Percentiles rank a stretch among this genome's conserved stretches.
phyloP scores from a whole-genome alignment of 257 asterid genomes.

The Petunia secreta region DNA sequence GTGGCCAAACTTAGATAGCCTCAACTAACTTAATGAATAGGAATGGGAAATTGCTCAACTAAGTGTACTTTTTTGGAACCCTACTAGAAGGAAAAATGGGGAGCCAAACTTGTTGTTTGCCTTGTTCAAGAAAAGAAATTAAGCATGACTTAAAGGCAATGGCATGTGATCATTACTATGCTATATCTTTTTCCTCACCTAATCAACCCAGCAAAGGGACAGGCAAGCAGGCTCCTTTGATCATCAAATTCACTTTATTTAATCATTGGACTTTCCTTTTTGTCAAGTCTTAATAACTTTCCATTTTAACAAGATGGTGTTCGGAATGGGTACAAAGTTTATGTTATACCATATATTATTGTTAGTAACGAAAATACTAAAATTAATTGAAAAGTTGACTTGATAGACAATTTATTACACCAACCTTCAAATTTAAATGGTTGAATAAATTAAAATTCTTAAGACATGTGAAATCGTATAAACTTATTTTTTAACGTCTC shows the following conservation, averaged over 20 bases:
- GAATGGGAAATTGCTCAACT: not conserved
- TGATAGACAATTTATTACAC: not conserved
- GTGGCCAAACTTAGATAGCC: conserved; percentile 26
- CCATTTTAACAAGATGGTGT: not conserved
- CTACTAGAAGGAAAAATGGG: not conserved
- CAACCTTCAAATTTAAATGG: not conserved
- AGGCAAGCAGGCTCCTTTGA: not conserved
- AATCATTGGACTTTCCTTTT: conserved; percentile 16
- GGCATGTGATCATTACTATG: conserved; percentile 17
- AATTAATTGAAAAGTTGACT: not conserved
- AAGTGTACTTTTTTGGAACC: not conserved
- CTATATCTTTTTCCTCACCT: not conserved
- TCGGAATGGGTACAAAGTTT: not conserved
- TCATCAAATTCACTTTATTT: conserved; percentile 7
- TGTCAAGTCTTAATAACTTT: not conserved
- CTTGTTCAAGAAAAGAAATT: conserved; percentile 2
- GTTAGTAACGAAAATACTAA: not conserved
- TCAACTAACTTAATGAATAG: not conserved
- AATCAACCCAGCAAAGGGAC: not conserved
- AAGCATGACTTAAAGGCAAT: conserved; percentile 19
- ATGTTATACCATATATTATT: not conserved
- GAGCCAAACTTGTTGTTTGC: conserved; percentile 19
- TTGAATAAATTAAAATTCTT: not conserved
- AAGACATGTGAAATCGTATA: not conserved
- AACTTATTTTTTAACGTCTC: not conserved